Percentiles rank a stretch among this genome's conserved stretches.
phyloP scores from a whole-genome alignment of 306 rosid genomes.

The Cajanus cajan region DNA sequence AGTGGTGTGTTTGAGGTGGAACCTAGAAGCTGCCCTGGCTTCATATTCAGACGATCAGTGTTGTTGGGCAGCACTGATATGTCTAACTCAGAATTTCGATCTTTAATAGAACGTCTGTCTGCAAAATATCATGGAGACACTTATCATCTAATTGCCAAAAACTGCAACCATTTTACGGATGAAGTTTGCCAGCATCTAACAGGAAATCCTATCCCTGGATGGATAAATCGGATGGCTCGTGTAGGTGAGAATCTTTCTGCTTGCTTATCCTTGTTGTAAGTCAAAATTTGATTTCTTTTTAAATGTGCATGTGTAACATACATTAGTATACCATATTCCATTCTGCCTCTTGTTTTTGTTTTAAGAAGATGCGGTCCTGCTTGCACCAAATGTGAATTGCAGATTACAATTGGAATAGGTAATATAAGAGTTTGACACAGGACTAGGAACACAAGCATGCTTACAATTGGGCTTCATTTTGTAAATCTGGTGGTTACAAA shows the following conservation, averaged over 20 bases:
- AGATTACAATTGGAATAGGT: conserved; percentile 6
- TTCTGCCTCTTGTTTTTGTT: background rate
- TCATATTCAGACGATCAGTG: conserved; percentile 79
- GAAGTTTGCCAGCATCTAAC: conserved; percentile 84
- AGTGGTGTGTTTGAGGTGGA: conserved; percentile 98
- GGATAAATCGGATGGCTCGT: conserved; percentile 95
- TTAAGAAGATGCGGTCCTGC: background rate
- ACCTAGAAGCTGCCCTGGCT: conserved; percentile 95
- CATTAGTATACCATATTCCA: conserved; percentile 4
- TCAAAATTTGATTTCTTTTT: conserved; percentile 18
- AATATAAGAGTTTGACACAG: conserved; percentile 4
- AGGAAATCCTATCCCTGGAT: conserved; percentile 88
- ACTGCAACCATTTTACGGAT: conserved; percentile 91
- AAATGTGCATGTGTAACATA: background rate
- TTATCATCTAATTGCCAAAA: conserved; percentile 90
- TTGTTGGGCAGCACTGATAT: conserved; percentile 81
- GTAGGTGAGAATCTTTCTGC: conserved; percentile 62
- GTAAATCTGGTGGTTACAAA: conserved; percentile 8
- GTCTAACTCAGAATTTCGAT: conserved; percentile 68
- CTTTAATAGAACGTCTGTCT: conserved; percentile 78
- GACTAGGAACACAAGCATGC: background rate
- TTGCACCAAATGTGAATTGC: conserved; percentile 19
- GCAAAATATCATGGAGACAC: conserved; percentile 87
- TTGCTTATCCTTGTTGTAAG: background rate
- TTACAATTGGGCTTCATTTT: conserved; percentile 8